Percentiles rank a stretch among this genome's conserved stretches.
phyloP scores from a whole-genome alignment of 2,329 filamentous ascomycete genomes.

The Fusarium coicis region DNA sequence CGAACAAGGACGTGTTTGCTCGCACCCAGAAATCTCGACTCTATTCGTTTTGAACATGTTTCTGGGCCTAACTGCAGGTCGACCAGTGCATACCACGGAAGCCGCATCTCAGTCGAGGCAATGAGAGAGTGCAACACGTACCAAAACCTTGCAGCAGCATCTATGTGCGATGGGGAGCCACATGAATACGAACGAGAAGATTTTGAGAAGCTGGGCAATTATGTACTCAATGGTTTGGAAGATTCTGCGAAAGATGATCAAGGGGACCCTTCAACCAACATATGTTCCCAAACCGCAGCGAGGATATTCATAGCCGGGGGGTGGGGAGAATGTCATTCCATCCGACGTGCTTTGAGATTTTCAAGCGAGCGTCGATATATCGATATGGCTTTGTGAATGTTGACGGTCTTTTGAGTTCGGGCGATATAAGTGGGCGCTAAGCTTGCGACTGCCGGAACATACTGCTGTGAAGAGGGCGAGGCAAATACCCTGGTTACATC shows the following conservation, averaged over 20 bases:
- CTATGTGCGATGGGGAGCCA: background rate
- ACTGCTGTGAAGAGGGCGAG: background rate
- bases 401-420: background rate
- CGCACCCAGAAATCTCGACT: background rate
- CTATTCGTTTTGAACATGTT: background rate
- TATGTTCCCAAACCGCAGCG: background rate
- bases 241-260: background rate
- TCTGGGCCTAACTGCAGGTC: background rate
- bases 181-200: background rate
- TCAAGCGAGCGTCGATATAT: background rate
- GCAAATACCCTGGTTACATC: background rate
- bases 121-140: background rate
- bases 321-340: background rate
- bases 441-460: background rate
- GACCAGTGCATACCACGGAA: background rate
- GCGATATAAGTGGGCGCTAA: background rate
- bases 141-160: background rate
- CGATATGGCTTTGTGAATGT: background rate
- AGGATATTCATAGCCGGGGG: too few relatives aligned
- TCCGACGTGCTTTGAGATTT: background rate
- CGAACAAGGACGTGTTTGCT: background rate
- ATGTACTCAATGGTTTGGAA: background rate
- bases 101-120: background rate
- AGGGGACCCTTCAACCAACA: rapidly evolving
- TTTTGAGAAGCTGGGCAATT: background rate